Conservation (phyloP, 2,329 filamentous ascomycete species). For the Nothophoma quercina region DNA sequence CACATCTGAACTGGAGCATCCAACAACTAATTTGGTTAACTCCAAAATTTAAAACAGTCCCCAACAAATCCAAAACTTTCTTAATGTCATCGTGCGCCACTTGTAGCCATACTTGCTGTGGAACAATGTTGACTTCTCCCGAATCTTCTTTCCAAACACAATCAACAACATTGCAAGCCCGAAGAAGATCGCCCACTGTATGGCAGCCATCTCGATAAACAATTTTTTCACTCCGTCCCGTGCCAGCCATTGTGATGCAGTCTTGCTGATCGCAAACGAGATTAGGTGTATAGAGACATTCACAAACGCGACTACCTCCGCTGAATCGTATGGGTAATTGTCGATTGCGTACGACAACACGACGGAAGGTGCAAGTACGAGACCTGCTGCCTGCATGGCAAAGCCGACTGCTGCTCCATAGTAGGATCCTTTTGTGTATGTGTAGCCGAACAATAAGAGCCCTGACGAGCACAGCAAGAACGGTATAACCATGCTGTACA, state of each 20-base stretch:
- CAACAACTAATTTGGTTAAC: no score
- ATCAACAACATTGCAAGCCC: background rate
- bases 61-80: no score
- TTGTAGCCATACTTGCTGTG: background rate
- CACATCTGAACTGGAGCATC: no score
- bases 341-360: background rate
- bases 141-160: background rate
- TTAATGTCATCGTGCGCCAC: no score
- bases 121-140: background rate
- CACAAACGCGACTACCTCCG: background rate
- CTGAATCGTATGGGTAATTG: background rate
- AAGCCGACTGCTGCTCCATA: background rate
- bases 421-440: background rate
- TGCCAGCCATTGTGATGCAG: background rate
- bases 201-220: background rate
- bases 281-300: background rate
- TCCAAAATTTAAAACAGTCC: no score
- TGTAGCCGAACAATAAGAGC: background rate
- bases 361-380: background rate
- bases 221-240: background rate
- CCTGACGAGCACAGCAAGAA: background rate
- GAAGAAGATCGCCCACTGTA: background rate
- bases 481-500: slow-evolving; percentile 2
- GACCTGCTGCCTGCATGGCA: background rate
- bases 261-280: background rate